phyloP scores from a whole-genome alignment of 768 basidiomycete genomes.

The Cubamyces lactineus region DNA sequence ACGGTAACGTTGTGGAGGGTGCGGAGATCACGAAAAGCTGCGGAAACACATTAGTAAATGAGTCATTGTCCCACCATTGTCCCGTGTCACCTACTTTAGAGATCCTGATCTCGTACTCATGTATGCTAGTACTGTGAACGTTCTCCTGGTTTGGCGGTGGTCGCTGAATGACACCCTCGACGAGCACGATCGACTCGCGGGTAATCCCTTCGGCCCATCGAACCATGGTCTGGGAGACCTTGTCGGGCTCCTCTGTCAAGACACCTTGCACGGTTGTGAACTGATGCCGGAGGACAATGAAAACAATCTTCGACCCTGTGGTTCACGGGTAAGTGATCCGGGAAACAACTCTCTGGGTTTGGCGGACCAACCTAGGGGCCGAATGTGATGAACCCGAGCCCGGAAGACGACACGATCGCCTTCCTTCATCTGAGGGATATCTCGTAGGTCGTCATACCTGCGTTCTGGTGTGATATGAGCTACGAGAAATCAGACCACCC shows the following conservation, averaged over 20 bases:
- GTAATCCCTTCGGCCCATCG: conserved; percentile 85
- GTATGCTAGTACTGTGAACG: conserved; percentile 89
- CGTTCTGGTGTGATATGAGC: conserved; percentile 9
- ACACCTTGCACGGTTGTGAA: conserved; percentile 85
- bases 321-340: neutral
- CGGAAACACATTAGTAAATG: neutral
- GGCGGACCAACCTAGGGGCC: conserved; percentile 57
- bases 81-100: conserved; percentile 56
- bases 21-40: conserved; percentile 32
- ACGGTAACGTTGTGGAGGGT: conserved; percentile 33
- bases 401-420: conserved; percentile 81
- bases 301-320: conserved; percentile 87
- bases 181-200: conserved; percentile 87
- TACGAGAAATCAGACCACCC: conserved; percentile 60
- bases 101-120: conserved; percentile 84
- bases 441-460: conserved; percentile 11
- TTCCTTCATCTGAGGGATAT: conserved; percentile 55
- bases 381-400: conserved; percentile 87
- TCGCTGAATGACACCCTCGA: conserved; percentile 79
- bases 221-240: conserved; percentile 93
- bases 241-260: conserved; percentile 65
- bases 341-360: neutral
- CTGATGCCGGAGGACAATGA: conserved; percentile 87
- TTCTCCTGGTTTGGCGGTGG: conserved; percentile 59
- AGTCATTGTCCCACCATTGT: neutral